Evolutionary conservation across 2,329 filamentous ascomycete species (phyloP).

Genomic region (Chaetomium sp.): DNA sequence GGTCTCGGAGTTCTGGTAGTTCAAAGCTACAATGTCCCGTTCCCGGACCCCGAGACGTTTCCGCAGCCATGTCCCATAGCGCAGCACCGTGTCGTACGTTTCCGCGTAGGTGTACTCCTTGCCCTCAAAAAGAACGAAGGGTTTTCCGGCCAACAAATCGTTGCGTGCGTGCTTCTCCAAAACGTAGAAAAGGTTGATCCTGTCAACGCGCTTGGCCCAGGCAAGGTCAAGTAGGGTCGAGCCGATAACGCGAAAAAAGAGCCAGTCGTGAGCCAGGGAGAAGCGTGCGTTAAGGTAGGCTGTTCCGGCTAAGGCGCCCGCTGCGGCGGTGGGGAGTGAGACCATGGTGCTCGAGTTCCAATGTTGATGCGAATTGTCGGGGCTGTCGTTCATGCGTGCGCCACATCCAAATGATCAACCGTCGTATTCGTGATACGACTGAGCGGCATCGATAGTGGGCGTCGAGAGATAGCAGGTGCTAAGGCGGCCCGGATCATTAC

Average conservation of each 20-base stretch:
- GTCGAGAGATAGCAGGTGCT: too few species aligned
- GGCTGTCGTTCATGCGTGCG: too few species aligned
- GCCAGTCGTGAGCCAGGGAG: conserved; percentile 59
- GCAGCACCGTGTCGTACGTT: conserved; percentile 61
- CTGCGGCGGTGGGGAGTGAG: conserved; percentile 47
- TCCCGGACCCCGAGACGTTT: conserved; percentile 54
- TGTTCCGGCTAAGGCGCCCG: conserved; percentile 58
- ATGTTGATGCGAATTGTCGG: background rate
- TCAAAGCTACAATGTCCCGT: conserved; percentile 75
- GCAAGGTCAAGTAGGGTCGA: conserved; percentile 38
- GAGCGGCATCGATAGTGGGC: too few species aligned
- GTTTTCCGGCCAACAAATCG: conserved; percentile 41
- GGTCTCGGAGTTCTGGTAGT: conserved; percentile 70
- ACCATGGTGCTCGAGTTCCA: background rate
- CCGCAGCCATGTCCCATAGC: conserved; percentile 70
- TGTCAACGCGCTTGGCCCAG: conserved; percentile 48
- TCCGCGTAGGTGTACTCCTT: conserved; percentile 64
- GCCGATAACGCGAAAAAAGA: conserved; percentile 50
- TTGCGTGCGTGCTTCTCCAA: conserved; percentile 60
- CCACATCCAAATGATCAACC: too few species aligned
- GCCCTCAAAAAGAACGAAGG: conserved; percentile 64
- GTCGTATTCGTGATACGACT: too few species aligned
- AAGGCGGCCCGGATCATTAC: too few species aligned
- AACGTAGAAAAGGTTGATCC: conserved; percentile 65
- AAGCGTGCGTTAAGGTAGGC: conserved; percentile 73